phyloP scores from a whole-genome alignment of 2,329 filamentous ascomycete species.

The Tetracladium maxilliforme region DNA sequence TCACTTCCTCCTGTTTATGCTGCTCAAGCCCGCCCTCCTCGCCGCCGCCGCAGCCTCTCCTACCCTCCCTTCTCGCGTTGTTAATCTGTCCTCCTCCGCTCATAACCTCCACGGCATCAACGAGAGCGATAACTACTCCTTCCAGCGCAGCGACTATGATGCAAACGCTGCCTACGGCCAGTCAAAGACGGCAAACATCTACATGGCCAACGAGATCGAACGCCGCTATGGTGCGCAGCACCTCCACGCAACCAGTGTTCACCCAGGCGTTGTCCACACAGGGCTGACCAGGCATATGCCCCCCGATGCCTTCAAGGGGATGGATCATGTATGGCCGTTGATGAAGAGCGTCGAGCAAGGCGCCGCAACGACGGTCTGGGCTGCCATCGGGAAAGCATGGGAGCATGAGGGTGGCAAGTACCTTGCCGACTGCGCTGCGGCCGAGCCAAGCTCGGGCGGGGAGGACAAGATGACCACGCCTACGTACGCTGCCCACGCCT shows the following conservation, averaged over 20 bases:
- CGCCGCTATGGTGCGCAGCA: constrained; percentile 21
- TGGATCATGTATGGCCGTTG: constrained; percentile 6
- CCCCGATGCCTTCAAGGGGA: constrained; percentile 6
- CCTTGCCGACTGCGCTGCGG: constrained; percentile 23
- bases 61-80: constrained; percentile 21
- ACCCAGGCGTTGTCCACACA: constrained; percentile 24
- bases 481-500: constrained; percentile 13
- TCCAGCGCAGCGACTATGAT: constrained; percentile 17
- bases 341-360: constrained; percentile 21
- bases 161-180: constrained; percentile 22
- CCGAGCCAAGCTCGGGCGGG: constrained; percentile 13
- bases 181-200: constrained; percentile 29
- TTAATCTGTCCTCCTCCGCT: constrained; percentile 21
- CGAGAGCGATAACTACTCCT: constrained; percentile 19
- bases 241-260: constrained; percentile 21
- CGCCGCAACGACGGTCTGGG: constrained; percentile 24
- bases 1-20: constrained; percentile 36
- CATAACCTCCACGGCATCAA: constrained; percentile 13
- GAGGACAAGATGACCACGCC: constrained; percentile 13
- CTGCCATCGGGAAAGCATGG: constrained; percentile 19
- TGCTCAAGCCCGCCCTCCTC: constrained; percentile 21
- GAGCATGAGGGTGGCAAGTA: constrained; percentile 27
- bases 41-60: constrained; percentile 17
- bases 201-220: constrained; percentile 28
- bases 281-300: constrained; percentile 10